These are phyloP conservation scores for Talaromyces nanjingensis DNA, from an alignment of 495 filamentous ascomycete genomes.

Conservation along the genomic window DNA sequence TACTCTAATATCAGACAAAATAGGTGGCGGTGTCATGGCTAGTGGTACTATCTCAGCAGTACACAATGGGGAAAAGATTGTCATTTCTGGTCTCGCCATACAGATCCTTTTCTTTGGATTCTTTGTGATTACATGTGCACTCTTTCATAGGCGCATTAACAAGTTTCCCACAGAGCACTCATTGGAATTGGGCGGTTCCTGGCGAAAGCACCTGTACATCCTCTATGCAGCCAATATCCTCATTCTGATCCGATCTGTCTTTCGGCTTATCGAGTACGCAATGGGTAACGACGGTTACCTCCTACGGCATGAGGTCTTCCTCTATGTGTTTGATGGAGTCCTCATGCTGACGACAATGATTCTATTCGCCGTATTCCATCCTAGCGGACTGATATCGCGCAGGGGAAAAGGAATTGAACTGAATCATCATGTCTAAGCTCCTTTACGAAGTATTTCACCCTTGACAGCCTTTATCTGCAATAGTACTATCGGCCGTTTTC, in stretches of 20 bases:
- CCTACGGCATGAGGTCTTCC: conserved; percentile 47
- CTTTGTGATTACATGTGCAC: conserved; percentile 27
- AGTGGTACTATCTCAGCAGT: conserved; percentile 14
- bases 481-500: too few relatives aligned
- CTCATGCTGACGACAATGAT: conserved; percentile 50
- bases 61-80: conserved; percentile 31
- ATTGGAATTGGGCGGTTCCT: conserved; percentile 21
- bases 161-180: conserved; percentile 13
- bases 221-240: conserved; percentile 47
- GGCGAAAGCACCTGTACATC: conserved; percentile 43
- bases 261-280: conserved; percentile 56
- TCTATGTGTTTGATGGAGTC: conserved; percentile 58
- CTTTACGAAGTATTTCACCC: neutral
- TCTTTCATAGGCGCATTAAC: conserved; percentile 32
- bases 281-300: conserved; percentile 47
- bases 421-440: neutral
- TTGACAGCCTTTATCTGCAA: too few relatives aligned
- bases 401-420: neutral
- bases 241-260: conserved; percentile 54
- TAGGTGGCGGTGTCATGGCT: conserved; percentile 19
- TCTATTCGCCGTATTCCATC: conserved; percentile 34
- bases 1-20: neutral
- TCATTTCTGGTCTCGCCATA: conserved; percentile 35
- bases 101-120: conserved; percentile 38
- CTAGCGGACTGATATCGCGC: conserved; percentile 15